Percentiles rank a stretch among this genome's conserved stretches.
phyloP scores from a whole-genome alignment of 2,329 filamentous ascomycete species.

The Epichloe glyceriae region DNA sequence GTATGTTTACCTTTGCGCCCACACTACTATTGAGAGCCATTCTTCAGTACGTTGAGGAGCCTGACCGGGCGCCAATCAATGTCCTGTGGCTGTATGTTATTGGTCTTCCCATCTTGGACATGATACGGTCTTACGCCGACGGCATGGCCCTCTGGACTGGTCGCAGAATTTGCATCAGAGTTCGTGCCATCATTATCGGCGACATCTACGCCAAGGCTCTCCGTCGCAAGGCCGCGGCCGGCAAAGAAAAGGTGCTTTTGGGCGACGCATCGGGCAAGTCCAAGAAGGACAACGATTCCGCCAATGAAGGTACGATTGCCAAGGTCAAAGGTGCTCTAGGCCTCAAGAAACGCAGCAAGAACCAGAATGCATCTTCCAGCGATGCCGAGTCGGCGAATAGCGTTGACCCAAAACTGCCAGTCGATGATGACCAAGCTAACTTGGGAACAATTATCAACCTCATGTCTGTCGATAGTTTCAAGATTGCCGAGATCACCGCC shows the following conservation, averaged over 20 bases:
- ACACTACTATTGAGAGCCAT: conserved; percentile 86
- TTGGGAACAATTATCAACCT: conserved; percentile 98
- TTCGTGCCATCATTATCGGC: conserved; percentile 89
- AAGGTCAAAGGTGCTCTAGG: conserved; percentile 45
- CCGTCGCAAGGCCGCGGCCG: conserved; percentile 74
- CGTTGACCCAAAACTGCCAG: conserved; percentile 21
- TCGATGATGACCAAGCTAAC: conserved; percentile 64
- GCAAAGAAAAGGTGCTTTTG: conserved; percentile 60
- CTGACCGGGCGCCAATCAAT: conserved; percentile 60
- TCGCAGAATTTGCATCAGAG: conserved; percentile 82
- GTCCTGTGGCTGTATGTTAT: conserved; percentile 95
- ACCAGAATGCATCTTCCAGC: conserved; percentile 23
- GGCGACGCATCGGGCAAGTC: conserved; percentile 28
- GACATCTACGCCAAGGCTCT: conserved; percentile 96
- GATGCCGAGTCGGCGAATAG: conserved; percentile 22
- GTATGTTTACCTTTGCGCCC: conserved; percentile 78
- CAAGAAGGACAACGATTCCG: conserved; percentile 19
- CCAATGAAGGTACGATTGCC: conserved; percentile 28
- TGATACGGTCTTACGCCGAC: conserved; percentile 69
- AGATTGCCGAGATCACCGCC: conserved; percentile 85
- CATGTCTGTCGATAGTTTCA: conserved; percentile 99
- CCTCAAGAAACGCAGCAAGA: conserved; percentile 44
- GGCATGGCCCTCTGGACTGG: conserved; percentile 87
- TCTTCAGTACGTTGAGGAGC: conserved; percentile 83
- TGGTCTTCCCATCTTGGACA: conserved; percentile 70